Evolutionary conservation across 1,284 basidiomycete species (phyloP), one percentile per base, ranked within the genome.

Genomic region (Flammula alnicola): DNA sequence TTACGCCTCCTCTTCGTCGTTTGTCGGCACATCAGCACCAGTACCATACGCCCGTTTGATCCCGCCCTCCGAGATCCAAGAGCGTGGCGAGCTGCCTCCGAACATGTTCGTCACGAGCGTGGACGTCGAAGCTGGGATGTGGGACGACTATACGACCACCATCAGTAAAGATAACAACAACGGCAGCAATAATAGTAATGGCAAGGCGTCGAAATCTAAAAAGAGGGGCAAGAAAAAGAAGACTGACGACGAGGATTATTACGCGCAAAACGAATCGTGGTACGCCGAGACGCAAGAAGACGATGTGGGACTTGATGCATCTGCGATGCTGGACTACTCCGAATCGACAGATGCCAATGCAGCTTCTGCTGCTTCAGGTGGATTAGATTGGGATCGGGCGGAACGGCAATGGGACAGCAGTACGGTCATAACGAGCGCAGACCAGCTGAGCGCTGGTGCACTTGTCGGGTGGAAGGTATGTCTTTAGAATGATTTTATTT

Each of bases 81-180:
- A 72, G 19, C 59, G 55, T 1, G 79, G 79, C 10, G 55, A 67
- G 38, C 57, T 87, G n/a, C 83, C 85, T 4, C 57, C 70, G 5
- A 82, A 84, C 49, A 70, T 88, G 63, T 81, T 88, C 53, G 81
- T 88, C 25, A 87, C 84, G 5, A 83, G 77, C 53, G 73, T 87
- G 3, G 84, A 87, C 57, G 83, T 87, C 8, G 84, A 86, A 60
- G 76, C 73, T 27, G 79, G 74, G 2, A 37, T 70, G 46, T 53
- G 47, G 49, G 50, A 49, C 17, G 38, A 54, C 5, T 16, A 42
- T n/a, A n/a, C n/a, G n/a, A n/a, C n/a, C n/a, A n/a, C n/a, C n/a
- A n/a, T n/a, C n/a, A n/a, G n/a, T n/a, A n/a, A n/a, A n/a, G n/a
- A n/a, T n/a, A n/a, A n/a, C n/a, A n/a, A n/a, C n/a, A n/a, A n/a